These are phyloP conservation scores for Coelastrella sp. DNA, from an alignment of 139 green algal genomes.

Conservation along the genomic window DNA sequence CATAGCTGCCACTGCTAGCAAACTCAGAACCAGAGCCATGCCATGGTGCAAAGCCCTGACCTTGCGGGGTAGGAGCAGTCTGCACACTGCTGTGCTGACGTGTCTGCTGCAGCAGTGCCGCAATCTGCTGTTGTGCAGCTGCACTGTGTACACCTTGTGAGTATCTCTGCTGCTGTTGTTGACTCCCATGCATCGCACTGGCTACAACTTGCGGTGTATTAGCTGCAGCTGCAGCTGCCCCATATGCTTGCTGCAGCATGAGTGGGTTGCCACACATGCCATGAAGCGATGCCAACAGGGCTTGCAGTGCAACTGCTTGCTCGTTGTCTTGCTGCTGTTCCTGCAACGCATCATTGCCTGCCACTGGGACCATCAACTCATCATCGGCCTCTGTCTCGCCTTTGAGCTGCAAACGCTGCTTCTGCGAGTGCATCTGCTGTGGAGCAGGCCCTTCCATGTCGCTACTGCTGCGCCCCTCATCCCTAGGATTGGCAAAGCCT, in stretches of 20 bases:
- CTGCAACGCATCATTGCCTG: background rate
- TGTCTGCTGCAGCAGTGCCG: slow-evolving; percentile 15
- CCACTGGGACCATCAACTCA: background rate
- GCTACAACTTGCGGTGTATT: slow-evolving; percentile 22
- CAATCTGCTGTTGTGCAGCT: slow-evolving; percentile 26
- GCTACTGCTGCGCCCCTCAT: slow-evolving; percentile 28
- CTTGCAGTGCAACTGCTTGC: slow-evolving; percentile 20
- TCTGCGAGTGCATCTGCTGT: background rate
- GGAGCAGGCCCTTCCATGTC: slow-evolving; percentile 6
- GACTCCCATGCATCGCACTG: background rate
- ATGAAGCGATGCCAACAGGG: slow-evolving; percentile 21
- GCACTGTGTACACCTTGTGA: background rate
- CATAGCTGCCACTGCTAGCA: background rate
- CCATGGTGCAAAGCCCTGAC: slow-evolving; percentile 37
- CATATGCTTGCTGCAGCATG: slow-evolving; percentile 44
- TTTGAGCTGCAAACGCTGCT: background rate
- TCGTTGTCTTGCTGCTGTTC: slow-evolving; percentile 11
- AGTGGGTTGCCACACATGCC: slow-evolving; percentile 2
- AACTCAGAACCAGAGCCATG: background rate
- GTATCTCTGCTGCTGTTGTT: background rate
- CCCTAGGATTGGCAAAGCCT: background rate
- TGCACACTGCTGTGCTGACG: background rate
- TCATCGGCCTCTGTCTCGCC: background rate
- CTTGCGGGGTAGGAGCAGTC: background rate
- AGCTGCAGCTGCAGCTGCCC: slow-evolving; percentile 37